Evolutionary conservation across 345 rosid species (phyloP), one percentile per base, ranked within the genome.

Genomic region (Lumnitzera littorea): DNA sequence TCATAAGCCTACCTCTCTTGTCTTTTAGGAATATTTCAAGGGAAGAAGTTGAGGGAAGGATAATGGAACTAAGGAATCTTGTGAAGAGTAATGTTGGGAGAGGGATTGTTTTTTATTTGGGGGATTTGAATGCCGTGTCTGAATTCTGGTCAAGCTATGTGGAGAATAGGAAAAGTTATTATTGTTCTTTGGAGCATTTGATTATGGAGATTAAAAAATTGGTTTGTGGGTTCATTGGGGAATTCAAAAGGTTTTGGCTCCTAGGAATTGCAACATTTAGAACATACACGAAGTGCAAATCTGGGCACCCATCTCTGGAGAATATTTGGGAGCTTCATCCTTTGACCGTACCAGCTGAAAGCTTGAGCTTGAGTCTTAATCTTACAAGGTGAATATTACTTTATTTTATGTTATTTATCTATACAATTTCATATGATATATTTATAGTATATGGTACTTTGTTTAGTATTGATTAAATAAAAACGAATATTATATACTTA

Each of bases 241-340:
- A 48, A 4, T 73, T 70, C 56, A 60, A 29, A 43, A 75, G 69
- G 58, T 31, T 83, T 41, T 83, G 82, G 78, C 76, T 86, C 1
- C 55, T 83, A 73, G 89, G 89, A 14, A 65, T 66, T 23, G 80
- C 87, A 27, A 79, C 76, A 62, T 78, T 80, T 56, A 68, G 79
- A 50, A 75, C 82, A 27, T 83, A 86, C 74, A 72, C 71, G 66
- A 86, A 70, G 65, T 86, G 87, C 53, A 83, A 77, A 76, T 57
- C 74, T n/a, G 85, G 92, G 56, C 75, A 76, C 41, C 83, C 92
- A 62, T 81, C 85, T 61, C 65, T 86, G 24, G 87, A 78, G 63
- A 56, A 67, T 16, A 58, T 83, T 54, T 86, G 85, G 92, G 77
- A 86, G 51, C 82, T 86, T 57, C 63, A 72, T 71, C 84, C 92